Evolutionary conservation across 2,329 filamentous ascomycete species (phyloP).

Genomic region (Pseudogymnoascus pannorum): DNA sequence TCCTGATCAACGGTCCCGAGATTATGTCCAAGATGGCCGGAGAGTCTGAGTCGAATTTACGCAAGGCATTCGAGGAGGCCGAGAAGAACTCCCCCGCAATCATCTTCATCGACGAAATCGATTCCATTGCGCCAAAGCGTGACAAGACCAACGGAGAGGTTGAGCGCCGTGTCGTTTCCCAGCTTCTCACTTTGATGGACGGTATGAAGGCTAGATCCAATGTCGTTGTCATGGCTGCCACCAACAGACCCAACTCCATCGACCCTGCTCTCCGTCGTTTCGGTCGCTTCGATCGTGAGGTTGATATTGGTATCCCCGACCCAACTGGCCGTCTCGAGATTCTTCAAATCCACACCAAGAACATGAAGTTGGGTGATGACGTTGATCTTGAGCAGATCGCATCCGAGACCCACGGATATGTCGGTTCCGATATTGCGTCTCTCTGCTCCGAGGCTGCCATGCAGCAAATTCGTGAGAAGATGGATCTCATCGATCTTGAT

Average conservation of each 20-base stretch:
- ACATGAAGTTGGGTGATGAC: constrained; percentile 98
- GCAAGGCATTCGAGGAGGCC: constrained; percentile 98
- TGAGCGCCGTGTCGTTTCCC: constrained; percentile 95
- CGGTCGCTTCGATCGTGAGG: constrained; percentile 97
- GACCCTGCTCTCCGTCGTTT: constrained; percentile 96
- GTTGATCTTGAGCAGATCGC: constrained; percentile 96
- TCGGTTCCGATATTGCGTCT: constrained; percentile 95
- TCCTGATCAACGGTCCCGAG: constrained; percentile 97
- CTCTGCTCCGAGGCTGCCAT: constrained; percentile 98
- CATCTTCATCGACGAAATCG: constrained; percentile 99
- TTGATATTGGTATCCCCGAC: constrained; percentile 96
- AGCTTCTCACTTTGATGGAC: constrained; percentile 96
- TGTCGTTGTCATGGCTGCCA: constrained; percentile 97
- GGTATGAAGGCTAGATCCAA: constrained; percentile 99
- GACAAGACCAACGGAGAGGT: constrained; percentile 99
- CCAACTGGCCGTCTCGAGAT: constrained; percentile 98
- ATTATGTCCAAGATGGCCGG: constrained; percentile 99
- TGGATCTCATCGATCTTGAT: constrained; percentile 98
- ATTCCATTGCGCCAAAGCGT: constrained; percentile 98
- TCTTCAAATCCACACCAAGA: constrained; percentile 99
- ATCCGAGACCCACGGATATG: constrained; percentile 96
- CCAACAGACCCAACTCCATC: constrained; percentile 97
- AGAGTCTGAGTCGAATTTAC: constrained; percentile 96
- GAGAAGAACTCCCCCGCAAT: constrained; percentile 99
- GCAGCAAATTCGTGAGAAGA: constrained; percentile 99